Conservation (phyloP, 2,329 filamentous ascomycete species). For the Scytalidium lignicola region DNA sequence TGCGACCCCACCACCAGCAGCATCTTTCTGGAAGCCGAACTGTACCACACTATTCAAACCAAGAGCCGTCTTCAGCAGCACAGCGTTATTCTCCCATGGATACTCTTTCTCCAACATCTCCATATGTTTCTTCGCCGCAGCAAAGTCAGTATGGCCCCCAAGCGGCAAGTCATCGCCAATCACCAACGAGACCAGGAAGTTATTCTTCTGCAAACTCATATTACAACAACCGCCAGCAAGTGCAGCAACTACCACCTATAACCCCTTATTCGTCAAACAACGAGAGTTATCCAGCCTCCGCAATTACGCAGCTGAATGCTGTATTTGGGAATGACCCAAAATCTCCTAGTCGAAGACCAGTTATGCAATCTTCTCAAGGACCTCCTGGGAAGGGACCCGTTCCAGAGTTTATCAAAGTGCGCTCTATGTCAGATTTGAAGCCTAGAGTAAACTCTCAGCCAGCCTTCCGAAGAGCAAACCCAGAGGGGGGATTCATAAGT, state of each 20-base stretch:
- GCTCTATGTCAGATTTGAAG: conserved; percentile 66
- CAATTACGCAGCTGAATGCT: conserved; percentile 66
- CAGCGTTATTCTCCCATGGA: conserved; percentile 98
- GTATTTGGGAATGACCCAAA: conserved; percentile 54
- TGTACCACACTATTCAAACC: conserved; percentile 63
- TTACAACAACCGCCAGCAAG: conserved; percentile 39
- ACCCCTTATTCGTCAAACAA: conserved; percentile 62
- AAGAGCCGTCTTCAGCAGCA: conserved; percentile 75
- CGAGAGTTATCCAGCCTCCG: conserved; percentile 67
- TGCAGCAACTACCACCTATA: conserved; percentile 70
- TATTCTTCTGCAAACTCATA: conserved; percentile 56
- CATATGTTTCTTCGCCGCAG: conserved; percentile 64
- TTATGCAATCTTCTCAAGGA: conserved; percentile 39
- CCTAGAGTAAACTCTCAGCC: conserved; percentile 84
- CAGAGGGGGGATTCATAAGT: conserved; percentile 96
- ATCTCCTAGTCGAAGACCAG: conserved; percentile 47
- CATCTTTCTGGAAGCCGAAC: conserved; percentile 50
- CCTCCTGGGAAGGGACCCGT: conserved; percentile 60
- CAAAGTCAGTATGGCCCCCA: conserved; percentile 42
- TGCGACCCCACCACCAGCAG: conserved; percentile 73
- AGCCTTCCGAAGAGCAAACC: conserved; percentile 86
- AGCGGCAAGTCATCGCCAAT: conserved; percentile 58
- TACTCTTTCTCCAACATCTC: conserved; percentile 71
- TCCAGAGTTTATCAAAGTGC: conserved; percentile 80
- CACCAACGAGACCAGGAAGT: conserved; percentile 66